Conservation (phyloP, 257 asterid species). For the Ajuga chamaepitys region DNA sequence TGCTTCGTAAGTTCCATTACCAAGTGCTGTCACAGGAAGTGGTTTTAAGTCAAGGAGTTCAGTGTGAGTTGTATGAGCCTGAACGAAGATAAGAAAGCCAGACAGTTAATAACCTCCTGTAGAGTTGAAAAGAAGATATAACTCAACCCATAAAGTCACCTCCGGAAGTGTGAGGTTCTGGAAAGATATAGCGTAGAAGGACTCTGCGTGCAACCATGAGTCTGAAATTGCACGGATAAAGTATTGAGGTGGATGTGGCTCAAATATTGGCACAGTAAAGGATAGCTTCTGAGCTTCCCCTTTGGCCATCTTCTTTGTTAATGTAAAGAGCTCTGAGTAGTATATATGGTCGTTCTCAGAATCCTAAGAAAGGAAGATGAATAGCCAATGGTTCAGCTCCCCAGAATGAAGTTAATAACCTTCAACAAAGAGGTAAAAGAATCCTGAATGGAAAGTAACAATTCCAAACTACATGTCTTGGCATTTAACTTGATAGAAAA, state of each 20-base stretch:
- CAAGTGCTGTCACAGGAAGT: slow-evolving; percentile 96
- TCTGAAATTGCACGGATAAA: slow-evolving; percentile 92
- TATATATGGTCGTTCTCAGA: slow-evolving; percentile 97
- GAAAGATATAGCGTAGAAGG: slow-evolving; percentile 76
- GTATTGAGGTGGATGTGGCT: slow-evolving; percentile 99
- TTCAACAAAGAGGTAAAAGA: not conserved
- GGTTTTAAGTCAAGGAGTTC: slow-evolving; percentile 97
- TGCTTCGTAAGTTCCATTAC: slow-evolving; percentile 69
- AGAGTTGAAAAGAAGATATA: slow-evolving; percentile 4
- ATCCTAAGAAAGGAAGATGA: slow-evolving; percentile 47
- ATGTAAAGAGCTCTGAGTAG: slow-evolving; percentile 82
- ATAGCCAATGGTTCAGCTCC: slow-evolving; percentile 5
- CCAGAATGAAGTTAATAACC: not conserved
- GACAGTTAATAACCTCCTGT: not conserved
- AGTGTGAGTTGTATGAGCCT: slow-evolving; percentile 87
- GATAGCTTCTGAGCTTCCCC: slow-evolving; percentile 92
- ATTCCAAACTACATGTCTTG: not conserved
- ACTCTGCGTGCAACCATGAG: slow-evolving; percentile 89
- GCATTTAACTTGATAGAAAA: not conserved
- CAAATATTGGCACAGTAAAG: slow-evolving; percentile 93
- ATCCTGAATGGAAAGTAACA: not conserved
- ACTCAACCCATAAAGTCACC: slow-evolving; percentile 37
- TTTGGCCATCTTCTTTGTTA: slow-evolving; percentile 82
- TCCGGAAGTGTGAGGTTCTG: slow-evolving; percentile 92
- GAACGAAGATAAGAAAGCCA: slow-evolving; percentile 17